These are phyloP conservation scores for Aspergillus ostianus DNA, from an alignment of 495 filamentous ascomycete species.

Conservation along the genomic window DNA sequence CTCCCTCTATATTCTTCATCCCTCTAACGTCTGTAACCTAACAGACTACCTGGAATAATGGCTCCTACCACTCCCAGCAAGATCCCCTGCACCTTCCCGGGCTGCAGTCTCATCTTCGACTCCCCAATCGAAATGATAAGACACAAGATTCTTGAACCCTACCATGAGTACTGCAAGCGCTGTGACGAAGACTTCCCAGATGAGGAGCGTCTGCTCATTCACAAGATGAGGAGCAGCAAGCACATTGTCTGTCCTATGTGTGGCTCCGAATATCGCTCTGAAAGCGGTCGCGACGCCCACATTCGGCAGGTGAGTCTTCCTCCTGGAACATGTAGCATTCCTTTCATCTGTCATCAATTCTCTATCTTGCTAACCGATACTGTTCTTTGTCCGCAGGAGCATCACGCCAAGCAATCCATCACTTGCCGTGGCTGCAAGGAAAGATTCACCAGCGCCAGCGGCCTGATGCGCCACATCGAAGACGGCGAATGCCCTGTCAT, in stretches of 20 bases:
- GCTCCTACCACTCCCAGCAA: not conserved
- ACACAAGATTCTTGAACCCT: conserved; percentile 43
- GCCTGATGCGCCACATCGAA: conserved; percentile 52
- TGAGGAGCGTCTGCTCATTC: conserved; percentile 39
- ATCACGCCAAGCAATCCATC: conserved; percentile 43
- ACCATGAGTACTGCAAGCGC: conserved; percentile 50
- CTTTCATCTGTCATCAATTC: no score
- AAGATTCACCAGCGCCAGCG: conserved; percentile 42
- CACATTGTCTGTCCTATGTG: conserved; percentile 54
- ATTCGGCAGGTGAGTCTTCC: conserved; percentile 39
- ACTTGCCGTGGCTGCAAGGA: conserved; percentile 45
- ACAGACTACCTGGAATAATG: not conserved
- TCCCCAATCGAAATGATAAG: conserved; percentile 36
- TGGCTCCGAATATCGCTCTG: conserved; percentile 47
- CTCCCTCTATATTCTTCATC: not conserved
- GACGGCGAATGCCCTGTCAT: conserved; percentile 40
- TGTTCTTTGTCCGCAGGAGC: conserved; percentile 26
- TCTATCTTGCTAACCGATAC: not conserved
- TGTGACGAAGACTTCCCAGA: conserved; percentile 50
- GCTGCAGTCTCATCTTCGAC: conserved; percentile 64
- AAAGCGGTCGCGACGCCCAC: conserved; percentile 45
- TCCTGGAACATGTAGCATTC: not conserved
- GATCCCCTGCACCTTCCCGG: conserved; percentile 56
- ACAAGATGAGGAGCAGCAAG: conserved; percentile 37
- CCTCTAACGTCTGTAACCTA: not conserved